Evolutionary conservation across 2,329 filamentous ascomycete species (phyloP).

Genomic region (Neopestalotiopsis rosae): DNA sequence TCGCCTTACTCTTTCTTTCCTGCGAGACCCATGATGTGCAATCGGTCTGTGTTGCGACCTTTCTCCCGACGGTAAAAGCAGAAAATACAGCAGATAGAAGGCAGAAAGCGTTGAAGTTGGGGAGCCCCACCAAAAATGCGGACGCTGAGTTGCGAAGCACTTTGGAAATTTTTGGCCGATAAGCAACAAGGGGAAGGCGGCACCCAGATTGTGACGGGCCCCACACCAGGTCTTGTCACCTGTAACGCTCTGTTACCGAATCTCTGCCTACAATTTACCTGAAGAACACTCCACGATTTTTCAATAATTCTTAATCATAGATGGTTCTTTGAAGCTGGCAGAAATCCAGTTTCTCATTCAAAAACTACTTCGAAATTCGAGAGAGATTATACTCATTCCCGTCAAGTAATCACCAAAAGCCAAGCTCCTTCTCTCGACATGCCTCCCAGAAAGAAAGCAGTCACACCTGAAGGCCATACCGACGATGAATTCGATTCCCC

Average conservation of each 20-base stretch:
- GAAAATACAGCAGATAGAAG: neutral
- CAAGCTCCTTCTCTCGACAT: neutral
- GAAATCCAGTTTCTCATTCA: too few relatives aligned
- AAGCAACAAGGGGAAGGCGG: conserved; percentile 10
- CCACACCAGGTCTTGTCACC: neutral
- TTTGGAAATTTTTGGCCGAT: conserved; percentile 18
- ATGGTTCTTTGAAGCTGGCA: too few relatives aligned
- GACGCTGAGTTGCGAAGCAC: neutral
- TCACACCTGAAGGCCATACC: conserved; percentile 9
- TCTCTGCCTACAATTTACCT: neutral
- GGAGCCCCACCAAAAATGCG: conserved; percentile 11
- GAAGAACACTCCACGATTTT: too few relatives aligned
- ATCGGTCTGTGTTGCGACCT: neutral
- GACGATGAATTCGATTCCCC: conserved; percentile 1
- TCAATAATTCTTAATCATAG: neutral
- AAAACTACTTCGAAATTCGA: too few relatives aligned
- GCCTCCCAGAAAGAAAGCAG: conserved; percentile 9
- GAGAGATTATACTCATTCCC: too few relatives aligned
- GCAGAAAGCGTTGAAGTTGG: conserved; percentile 8
- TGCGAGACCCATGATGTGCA: conserved; percentile 67
- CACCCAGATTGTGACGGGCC: neutral
- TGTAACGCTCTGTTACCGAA: neutral
- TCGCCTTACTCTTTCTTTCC: conserved; percentile 66
- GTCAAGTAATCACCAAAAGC: neutral
- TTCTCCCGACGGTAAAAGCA: neutral